Evolutionary conservation across 208 protist genomes (phyloP).

Genomic region (Leishmania amazonensis): DNA sequence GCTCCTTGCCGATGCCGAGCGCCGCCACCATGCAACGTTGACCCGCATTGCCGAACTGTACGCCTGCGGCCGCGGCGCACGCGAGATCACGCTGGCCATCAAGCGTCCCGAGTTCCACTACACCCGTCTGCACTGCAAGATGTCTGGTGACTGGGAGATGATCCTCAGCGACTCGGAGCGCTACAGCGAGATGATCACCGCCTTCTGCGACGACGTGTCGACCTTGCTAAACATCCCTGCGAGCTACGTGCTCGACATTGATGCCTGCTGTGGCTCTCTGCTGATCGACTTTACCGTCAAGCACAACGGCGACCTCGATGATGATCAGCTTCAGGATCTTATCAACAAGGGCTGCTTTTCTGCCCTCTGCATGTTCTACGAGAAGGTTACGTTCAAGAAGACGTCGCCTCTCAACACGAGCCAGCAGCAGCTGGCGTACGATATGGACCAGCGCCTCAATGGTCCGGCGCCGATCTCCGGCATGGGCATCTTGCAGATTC

Average conservation of each 20-base stretch:
- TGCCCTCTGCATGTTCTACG: constrained; percentile 64
- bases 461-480: constrained; percentile 52
- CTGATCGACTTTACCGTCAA: constrained; percentile 70
- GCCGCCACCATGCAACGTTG: constrained; percentile 55
- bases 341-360: constrained; percentile 61
- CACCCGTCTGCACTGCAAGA: constrained; percentile 63
- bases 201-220: constrained; percentile 52
- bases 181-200: constrained; percentile 40
- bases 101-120: constrained; percentile 48
- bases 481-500: constrained; percentile 46
- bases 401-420: constrained; percentile 66
- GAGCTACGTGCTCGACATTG: constrained; percentile 53
- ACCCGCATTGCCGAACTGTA: constrained; percentile 64
- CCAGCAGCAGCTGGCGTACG: constrained; percentile 47
- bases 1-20: constrained; percentile 47
- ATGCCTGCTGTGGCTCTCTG: constrained; percentile 44
- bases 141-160: constrained; percentile 62
- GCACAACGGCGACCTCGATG: constrained; percentile 61
- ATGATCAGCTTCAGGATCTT: constrained; percentile 65
- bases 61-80: constrained; percentile 58
- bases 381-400: constrained; percentile 63
- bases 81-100: constrained; percentile 52
- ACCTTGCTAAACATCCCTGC: constrained; percentile 45
- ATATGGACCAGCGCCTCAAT: constrained; percentile 16
- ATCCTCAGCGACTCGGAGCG: constrained; percentile 54